phyloP scores from a whole-genome alignment of 2,329 filamentous ascomycete genomes.

The Exophiala dermatitidis region DNA sequence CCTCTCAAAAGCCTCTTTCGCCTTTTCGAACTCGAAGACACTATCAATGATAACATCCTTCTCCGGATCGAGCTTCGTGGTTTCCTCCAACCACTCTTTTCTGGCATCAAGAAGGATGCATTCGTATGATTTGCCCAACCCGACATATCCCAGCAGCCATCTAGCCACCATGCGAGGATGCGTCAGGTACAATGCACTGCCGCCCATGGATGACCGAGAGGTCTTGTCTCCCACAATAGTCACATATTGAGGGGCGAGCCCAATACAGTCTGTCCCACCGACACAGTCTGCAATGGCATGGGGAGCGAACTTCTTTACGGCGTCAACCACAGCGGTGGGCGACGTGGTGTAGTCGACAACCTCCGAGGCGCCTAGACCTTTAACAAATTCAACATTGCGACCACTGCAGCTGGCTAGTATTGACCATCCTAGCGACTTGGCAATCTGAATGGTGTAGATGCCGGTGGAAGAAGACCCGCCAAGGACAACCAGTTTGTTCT shows the following conservation, averaged over 20 bases:
- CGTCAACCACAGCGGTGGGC: conserved; percentile 40
- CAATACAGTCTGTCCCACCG: conserved; percentile 46
- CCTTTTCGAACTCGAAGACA: conserved; percentile 50
- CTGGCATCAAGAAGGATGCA: conserved; percentile 35
- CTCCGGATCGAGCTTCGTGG: conserved; percentile 50
- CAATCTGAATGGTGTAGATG: conserved; percentile 55
- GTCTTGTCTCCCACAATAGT: conserved; percentile 46
- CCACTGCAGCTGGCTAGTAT: conserved; percentile 55
- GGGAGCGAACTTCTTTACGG: conserved; percentile 42
- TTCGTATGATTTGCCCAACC: conserved; percentile 40
- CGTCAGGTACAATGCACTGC: conserved; percentile 27
- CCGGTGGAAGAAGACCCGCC: conserved; percentile 58
- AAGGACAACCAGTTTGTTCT: conserved; percentile 57
- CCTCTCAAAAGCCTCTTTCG: conserved; percentile 51
- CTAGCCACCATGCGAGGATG: conserved; percentile 31
- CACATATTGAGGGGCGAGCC: conserved; percentile 47
- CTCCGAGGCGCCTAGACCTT: conserved; percentile 54
- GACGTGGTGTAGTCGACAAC: conserved; percentile 51
- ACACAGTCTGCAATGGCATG: conserved; percentile 53
- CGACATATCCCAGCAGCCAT: conserved; percentile 41
- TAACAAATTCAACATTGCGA: conserved; percentile 50
- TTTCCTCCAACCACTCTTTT: conserved; percentile 41
- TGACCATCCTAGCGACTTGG: conserved; percentile 52
- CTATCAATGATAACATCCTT: conserved; percentile 54
- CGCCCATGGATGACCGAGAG: conserved; percentile 44